Percentiles rank a stretch among this genome's conserved stretches.
Conservation (phyloP, 2,329 filamentous ascomycete genomes). For the Alternaria incomplexa region DNA sequence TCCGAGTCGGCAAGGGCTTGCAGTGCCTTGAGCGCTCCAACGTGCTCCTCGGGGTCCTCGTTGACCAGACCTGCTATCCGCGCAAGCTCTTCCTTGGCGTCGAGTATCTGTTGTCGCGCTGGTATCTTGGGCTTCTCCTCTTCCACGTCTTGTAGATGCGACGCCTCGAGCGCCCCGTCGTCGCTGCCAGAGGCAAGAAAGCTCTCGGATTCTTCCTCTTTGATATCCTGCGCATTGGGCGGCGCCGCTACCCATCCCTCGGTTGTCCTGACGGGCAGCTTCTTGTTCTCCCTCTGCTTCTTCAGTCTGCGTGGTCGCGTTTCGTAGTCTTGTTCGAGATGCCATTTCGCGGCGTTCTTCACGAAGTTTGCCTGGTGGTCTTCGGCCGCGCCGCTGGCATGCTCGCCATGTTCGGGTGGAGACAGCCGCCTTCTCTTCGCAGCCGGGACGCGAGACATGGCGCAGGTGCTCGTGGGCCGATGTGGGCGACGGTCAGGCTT, state of each 20-base stretch:
- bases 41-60: conserved; percentile 91
- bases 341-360: conserved; percentile 80
- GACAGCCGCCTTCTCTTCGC: conserved; percentile 48
- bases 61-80: conserved; percentile 81
- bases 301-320: conserved; percentile 74
- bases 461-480: background rate
- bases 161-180: conserved; percentile 57
- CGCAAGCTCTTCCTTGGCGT: conserved; percentile 91
- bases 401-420: conserved; percentile 38
- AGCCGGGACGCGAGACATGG: conserved; percentile 44
- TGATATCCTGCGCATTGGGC: conserved; percentile 49
- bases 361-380: conserved; percentile 63
- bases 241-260: conserved; percentile 74
- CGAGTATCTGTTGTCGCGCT: conserved; percentile 77
- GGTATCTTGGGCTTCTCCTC: conserved; percentile 69
- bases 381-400: conserved; percentile 19
- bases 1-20: conserved; percentile 73
- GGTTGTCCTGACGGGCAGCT: conserved; percentile 84
- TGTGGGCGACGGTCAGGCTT: background rate
- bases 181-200: conserved; percentile 67
- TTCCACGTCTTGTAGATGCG: conserved; percentile 46
- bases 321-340: conserved; percentile 92
- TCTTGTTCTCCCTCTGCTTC: conserved; percentile 74
- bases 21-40: conserved; percentile 77
- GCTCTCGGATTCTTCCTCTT: conserved; percentile 64